Conservation (phyloP, 2,329 filamentous ascomycete genomes). For the Clonostachys rosea region DNA sequence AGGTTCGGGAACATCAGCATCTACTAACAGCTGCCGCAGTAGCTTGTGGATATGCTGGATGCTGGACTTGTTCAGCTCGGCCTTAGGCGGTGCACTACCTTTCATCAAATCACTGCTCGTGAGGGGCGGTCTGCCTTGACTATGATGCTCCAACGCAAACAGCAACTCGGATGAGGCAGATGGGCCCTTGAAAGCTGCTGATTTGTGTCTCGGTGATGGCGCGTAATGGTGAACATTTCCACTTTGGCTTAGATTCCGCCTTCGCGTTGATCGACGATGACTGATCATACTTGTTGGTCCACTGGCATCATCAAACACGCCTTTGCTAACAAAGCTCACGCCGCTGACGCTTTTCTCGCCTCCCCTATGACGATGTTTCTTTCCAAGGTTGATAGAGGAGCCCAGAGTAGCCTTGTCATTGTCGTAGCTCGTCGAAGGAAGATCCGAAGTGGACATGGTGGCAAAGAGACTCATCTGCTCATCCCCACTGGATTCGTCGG, state of each 20-base stretch:
- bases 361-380: slow-evolving; percentile 68
- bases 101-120: slow-evolving; percentile 82
- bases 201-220: slow-evolving; percentile 66
- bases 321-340: slow-evolving; percentile 64
- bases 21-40: slow-evolving; percentile 75
- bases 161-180: slow-evolving; percentile 47
- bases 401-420: slow-evolving; percentile 71
- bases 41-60: slow-evolving; percentile 83
- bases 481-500: slow-evolving; percentile 89
- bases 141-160: slow-evolving; percentile 38
- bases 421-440: slow-evolving; percentile 63
- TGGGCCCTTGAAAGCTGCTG: slow-evolving; percentile 51
- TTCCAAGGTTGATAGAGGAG: slow-evolving; percentile 66
- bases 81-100: slow-evolving; percentile 66
- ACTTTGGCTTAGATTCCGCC: slow-evolving; percentile 82
- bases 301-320: slow-evolving; percentile 57
- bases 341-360: slow-evolving; percentile 74
- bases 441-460: slow-evolving; percentile 62
- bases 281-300: slow-evolving; percentile 52
- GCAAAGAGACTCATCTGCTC: slow-evolving; percentile 87
- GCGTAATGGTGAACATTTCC: slow-evolving; percentile 56
- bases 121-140: slow-evolving; percentile 41
- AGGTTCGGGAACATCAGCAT: slow-evolving; percentile 67
- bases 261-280: slow-evolving; percentile 58
- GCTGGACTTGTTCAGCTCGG: slow-evolving; percentile 84